Percentiles rank a stretch among this genome's conserved stretches.
These are phyloP conservation scores for Claviceps digitariae DNA, from an alignment of 2,329 filamentous ascomycete genomes.

Conservation along the genomic window DNA sequence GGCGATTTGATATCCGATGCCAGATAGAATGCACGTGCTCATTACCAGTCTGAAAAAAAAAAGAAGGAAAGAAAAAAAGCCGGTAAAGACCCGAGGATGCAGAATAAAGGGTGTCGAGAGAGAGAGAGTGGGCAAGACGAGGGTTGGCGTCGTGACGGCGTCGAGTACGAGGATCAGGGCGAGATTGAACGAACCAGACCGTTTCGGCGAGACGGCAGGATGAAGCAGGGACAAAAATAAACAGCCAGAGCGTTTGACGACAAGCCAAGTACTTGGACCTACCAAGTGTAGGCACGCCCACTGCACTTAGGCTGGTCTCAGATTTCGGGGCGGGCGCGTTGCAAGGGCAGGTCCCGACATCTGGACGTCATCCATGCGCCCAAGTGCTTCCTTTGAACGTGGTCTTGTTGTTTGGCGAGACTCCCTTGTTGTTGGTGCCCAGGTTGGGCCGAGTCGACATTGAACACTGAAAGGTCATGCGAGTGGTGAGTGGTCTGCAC, in stretches of 20 bases:
- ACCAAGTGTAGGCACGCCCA: no score
- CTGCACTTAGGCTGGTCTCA: neutral
- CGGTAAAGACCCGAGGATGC: neutral
- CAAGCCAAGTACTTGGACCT: neutral
- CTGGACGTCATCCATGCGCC: conserved; percentile 2
- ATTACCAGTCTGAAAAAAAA: conserved; percentile 1
- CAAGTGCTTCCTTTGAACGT: neutral
- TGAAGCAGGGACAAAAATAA: neutral
- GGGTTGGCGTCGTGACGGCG: neutral
- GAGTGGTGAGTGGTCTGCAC: neutral
- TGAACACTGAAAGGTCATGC: neutral
- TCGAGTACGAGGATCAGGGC: neutral
- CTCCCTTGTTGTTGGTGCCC: neutral
- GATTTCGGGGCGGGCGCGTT: neutral
- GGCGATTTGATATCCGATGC: conserved; percentile 18
- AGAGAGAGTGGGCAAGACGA: neutral
- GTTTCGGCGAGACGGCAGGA: neutral
- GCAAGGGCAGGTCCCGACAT: conserved; percentile 1
- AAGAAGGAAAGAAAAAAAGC: neutral
- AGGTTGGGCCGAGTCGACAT: neutral
- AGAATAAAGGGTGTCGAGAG: neutral
- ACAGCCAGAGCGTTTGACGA: neutral
- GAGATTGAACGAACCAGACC: neutral
- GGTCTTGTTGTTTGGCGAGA: neutral
- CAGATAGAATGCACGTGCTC: conserved; percentile 1